Evolutionary conservation across 2,329 filamentous ascomycete species (phyloP).

Genomic region (Colletotrichum sp.): DNA sequence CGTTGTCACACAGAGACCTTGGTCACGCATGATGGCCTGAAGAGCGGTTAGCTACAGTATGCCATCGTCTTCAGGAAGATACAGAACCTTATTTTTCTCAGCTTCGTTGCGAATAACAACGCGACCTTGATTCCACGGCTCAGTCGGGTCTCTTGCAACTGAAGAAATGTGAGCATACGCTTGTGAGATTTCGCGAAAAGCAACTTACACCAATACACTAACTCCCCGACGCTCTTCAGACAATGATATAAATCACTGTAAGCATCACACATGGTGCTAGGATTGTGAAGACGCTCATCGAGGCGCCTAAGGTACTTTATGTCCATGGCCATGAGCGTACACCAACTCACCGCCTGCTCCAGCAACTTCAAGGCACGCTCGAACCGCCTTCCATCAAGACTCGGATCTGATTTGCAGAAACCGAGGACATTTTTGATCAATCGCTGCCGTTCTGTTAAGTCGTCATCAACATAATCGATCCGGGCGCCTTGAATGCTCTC

Average conservation of each 20-base stretch:
- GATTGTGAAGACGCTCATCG: not conserved
- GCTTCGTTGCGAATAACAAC: not conserved
- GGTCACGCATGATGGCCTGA: not conserved
- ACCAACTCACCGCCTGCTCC: not conserved
- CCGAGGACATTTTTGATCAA: not conserved
- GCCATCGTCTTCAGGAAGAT: accelerated
- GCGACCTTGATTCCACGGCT: not conserved
- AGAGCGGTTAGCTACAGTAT: not conserved
- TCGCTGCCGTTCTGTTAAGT: not conserved
- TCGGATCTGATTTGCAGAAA: accelerated
- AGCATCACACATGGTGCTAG: too few relatives aligned
- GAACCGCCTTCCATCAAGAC: not conserved
- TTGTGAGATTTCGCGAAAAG: not conserved
- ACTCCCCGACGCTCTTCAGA: not conserved
- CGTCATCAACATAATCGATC: not conserved
- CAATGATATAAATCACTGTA: too few relatives aligned
- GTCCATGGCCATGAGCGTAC: not conserved
- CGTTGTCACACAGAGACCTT: not conserved
- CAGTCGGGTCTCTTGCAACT: not conserved
- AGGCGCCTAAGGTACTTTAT: not conserved
- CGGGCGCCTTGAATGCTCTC: not conserved
- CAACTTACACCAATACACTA: not conserved
- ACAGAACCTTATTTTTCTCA: not conserved
- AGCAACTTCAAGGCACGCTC: accelerated
- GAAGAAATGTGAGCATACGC: not conserved